Evolutionary conservation across 2,329 filamentous ascomycete genomes (phyloP).

Genomic region (Orbilia javanica): DNA sequence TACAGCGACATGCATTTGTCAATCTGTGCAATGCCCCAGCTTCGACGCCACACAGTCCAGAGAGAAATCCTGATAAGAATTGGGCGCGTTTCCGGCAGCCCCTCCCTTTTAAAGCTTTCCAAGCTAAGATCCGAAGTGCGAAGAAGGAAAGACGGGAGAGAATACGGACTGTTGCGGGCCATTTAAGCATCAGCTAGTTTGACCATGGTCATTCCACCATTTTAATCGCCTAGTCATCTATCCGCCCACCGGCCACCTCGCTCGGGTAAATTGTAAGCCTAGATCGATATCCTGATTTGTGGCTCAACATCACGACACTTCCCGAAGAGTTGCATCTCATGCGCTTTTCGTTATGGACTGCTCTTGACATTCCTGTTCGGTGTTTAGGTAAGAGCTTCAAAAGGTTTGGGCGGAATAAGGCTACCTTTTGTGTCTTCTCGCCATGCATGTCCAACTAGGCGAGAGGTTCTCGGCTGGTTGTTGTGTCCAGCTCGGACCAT

Average conservation of each 20-base stretch:
- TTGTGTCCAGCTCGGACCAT: not conserved
- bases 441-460: not conserved
- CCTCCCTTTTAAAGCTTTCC: slow-evolving; percentile 13
- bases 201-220: slow-evolving; percentile 20
- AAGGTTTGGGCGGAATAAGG: not conserved
- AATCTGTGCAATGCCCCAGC: not conserved
- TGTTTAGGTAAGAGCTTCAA: not conserved
- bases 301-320: not conserved
- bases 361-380: not conserved
- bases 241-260: not conserved
- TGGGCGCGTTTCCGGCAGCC: not conserved
- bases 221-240: slow-evolving; percentile 12
- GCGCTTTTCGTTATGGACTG: not conserved
- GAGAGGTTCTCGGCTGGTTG: slow-evolving; percentile 10
- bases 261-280: slow-evolving; percentile 15
- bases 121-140: slow-evolving; percentile 47
- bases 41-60: not conserved
- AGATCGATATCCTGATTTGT: slow-evolving; percentile 7
- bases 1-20: not conserved
- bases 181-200: slow-evolving; percentile 3
- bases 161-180: not conserved
- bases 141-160: slow-evolving; percentile 44
- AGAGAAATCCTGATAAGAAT: slow-evolving; percentile 15
- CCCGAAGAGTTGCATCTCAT: not conserved
- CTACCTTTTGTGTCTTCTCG: not conserved